These are phyloP conservation scores for Aureobasidium sp. DNA, from an alignment of 2,329 filamentous ascomycete species.

Conservation along the genomic window DNA sequence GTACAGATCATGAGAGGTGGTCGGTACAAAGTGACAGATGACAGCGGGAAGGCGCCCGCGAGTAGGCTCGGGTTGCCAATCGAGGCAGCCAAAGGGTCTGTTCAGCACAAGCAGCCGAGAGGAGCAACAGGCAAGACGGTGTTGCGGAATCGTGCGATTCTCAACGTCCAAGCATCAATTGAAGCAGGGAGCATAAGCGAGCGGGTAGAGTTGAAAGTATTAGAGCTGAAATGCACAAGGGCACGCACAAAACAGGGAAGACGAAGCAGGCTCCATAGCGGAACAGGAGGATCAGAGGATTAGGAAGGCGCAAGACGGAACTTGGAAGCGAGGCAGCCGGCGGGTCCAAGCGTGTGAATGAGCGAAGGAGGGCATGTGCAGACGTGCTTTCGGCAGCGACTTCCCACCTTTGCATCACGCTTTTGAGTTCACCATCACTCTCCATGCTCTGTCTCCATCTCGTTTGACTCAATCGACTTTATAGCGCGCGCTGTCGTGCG, in stretches of 20 bases:
- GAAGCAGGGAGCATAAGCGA: background rate
- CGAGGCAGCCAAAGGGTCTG: constrained; percentile 4
- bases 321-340: background rate
- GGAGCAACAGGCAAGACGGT: background rate
- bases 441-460: background rate
- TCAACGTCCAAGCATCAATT: background rate
- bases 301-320: background rate
- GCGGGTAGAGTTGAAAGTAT: background rate
- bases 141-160: background rate
- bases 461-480: background rate
- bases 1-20: constrained; percentile 8
- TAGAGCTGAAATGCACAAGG: background rate
- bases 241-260: background rate
- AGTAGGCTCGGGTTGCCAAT: constrained; percentile 5
- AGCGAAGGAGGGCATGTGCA: constrained; percentile 4
- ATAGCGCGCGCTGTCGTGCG: background rate
- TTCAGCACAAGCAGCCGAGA: background rate
- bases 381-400: constrained; percentile 9
- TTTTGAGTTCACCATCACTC: constrained; percentile 10
- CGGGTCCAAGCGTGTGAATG: background rate
- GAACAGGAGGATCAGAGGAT: background rate
- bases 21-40: constrained; percentile 11
- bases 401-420: constrained; percentile 5
- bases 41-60: constrained; percentile 8
- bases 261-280: background rate